Conservation (phyloP, 2,329 filamentous ascomycete genomes). For the Claviceps africana region DNA sequence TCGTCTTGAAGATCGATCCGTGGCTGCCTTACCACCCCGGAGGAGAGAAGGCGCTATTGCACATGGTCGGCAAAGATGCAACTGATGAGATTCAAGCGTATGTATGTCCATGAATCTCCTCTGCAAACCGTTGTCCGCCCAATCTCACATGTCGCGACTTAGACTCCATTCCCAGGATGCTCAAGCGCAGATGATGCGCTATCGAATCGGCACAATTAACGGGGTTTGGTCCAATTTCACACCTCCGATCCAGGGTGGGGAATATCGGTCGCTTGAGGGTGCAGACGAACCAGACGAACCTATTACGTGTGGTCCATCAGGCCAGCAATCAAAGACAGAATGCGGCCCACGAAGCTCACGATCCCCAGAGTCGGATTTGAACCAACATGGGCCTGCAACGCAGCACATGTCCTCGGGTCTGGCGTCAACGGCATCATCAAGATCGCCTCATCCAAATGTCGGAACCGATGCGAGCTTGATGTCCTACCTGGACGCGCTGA, state of each 20-base stretch:
- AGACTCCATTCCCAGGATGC: constrained; percentile 76
- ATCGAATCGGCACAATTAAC: constrained; percentile 70
- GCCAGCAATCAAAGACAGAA: constrained; percentile 10
- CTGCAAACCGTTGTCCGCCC: constrained; percentile 10
- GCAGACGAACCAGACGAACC: constrained; percentile 23
- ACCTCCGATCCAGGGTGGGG: constrained; percentile 82
- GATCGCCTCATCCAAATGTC: constrained; percentile 38
- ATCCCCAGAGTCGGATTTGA: constrained; percentile 33
- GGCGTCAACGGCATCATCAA: background rate
- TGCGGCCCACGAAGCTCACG: constrained; percentile 40
- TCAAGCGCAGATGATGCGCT: constrained; percentile 60
- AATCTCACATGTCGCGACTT: background rate
- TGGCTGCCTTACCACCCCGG: constrained; percentile 88
- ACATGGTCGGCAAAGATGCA: constrained; percentile 88
- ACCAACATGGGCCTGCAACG: constrained; percentile 15
- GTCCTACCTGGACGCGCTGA: constrained; percentile 55
- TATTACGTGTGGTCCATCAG: constrained; percentile 4
- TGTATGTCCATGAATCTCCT: constrained; percentile 33
- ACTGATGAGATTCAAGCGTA: constrained; percentile 90
- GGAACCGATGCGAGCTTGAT: constrained; percentile 25
- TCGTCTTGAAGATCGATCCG: constrained; percentile 74
- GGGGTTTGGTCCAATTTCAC: constrained; percentile 77
- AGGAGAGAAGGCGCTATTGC: constrained; percentile 76
- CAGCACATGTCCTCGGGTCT: constrained; percentile 9
- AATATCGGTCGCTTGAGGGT: constrained; percentile 41